Conservation (phyloP, 192 early-diverging fungal genomes). For the Phycomyces blakesleeanus region DNA sequence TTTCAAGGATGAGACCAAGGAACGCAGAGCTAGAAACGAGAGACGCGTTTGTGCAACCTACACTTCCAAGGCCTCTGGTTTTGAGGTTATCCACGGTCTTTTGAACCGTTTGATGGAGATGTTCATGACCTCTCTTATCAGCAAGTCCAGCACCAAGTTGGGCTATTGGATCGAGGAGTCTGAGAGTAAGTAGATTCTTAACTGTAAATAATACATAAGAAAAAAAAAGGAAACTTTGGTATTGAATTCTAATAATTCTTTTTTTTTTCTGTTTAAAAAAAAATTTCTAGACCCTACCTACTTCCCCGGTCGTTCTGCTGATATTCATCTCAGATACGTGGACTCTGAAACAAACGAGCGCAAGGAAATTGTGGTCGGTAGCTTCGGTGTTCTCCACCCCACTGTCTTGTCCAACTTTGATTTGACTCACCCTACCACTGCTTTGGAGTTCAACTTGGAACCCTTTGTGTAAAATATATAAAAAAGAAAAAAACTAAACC, state of each 20-base stretch:
- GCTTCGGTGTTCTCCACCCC: slow-evolving; percentile 91
- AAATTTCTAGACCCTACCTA: slow-evolving; percentile 65
- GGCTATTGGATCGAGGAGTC: slow-evolving; percentile 83
- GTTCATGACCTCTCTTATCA: slow-evolving; percentile 56
- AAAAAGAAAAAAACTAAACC: background rate
- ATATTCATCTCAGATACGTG: slow-evolving; percentile 68
- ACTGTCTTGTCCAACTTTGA: slow-evolving; percentile 83
- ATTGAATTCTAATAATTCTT: background rate
- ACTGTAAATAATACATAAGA: too few relatives aligned
- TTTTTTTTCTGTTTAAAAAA: background rate
- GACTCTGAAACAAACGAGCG: slow-evolving; percentile 27
- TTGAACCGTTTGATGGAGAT: slow-evolving; percentile 87
- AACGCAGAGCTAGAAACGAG: slow-evolving; percentile 83
- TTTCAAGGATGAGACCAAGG: slow-evolving; percentile 78
- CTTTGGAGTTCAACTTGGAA: slow-evolving; percentile 94
- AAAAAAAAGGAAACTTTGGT: too few relatives aligned
- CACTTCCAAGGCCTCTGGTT: slow-evolving; percentile 76
- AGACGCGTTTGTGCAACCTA: slow-evolving; percentile 85
- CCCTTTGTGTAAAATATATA: slow-evolving; percentile 72
- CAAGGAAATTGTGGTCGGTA: slow-evolving; percentile 60
- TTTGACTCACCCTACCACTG: slow-evolving; percentile 79
- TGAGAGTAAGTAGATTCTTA: slow-evolving; percentile 62
- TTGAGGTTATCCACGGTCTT: slow-evolving; percentile 89
- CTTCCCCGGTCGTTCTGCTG: slow-evolving; percentile 88
- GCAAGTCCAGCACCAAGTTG: slow-evolving; percentile 40